Evolutionary conservation across 495 filamentous ascomycete genomes (phyloP).

Genomic region (Bombardia bombarda): DNA sequence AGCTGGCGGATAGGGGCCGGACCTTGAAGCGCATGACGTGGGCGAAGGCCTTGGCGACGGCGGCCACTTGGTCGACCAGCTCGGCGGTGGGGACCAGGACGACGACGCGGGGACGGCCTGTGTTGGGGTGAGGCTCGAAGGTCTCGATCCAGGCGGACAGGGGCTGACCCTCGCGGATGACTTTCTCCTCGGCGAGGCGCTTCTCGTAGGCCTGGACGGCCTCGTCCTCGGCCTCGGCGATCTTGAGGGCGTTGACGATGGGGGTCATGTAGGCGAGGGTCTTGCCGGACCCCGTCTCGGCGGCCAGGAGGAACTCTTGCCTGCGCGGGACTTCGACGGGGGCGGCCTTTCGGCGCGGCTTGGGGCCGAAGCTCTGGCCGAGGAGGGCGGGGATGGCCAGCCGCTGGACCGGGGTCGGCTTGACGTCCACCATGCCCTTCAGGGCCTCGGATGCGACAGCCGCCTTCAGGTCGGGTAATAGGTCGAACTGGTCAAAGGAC

Average conservation of each 20-base stretch:
- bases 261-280: conserved; percentile 88
- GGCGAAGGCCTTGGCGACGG: conserved; percentile 67
- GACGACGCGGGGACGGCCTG: conserved; percentile 71
- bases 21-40: conserved; percentile 79
- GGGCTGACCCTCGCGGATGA: conserved; percentile 43
- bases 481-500: conserved; percentile 69
- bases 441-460: conserved; percentile 65
- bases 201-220: conserved; percentile 45
- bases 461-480: conserved; percentile 65
- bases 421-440: conserved; percentile 58
- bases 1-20: conserved; percentile 66
- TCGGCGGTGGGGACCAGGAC: conserved; percentile 92
- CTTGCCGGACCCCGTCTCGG: conserved; percentile 96
- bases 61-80: conserved; percentile 79
- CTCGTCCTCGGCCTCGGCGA: conserved; percentile 57
- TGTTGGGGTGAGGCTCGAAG: conserved; percentile 60
- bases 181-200: conserved; percentile 34
- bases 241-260: conserved; percentile 72
- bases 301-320: conserved; percentile 78
- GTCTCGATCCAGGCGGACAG: conserved; percentile 31
- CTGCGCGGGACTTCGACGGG: conserved; percentile 33
- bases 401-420: conserved; percentile 80
- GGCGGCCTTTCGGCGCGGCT: conserved; percentile 1
- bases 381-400: conserved; percentile 78
- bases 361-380: conserved; percentile 20